Evolutionary conservation across 2,329 filamentous ascomycete genomes (phyloP), one percentile per base, ranked within the genome.

Genomic region (Diplocarpon rosae): DNA sequence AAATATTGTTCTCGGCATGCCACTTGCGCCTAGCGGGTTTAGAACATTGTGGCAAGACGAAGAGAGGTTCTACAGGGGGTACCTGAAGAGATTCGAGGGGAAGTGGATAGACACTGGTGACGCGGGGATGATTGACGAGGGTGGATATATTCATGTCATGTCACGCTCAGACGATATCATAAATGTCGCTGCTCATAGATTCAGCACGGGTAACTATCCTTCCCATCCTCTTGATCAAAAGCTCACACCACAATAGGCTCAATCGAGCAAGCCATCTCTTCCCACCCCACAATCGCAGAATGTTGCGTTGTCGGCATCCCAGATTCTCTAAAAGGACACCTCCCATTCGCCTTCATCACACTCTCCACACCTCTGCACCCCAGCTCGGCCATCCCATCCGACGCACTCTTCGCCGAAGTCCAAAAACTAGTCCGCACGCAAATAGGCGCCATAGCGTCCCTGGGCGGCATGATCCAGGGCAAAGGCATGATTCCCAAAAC

Each of bases 81-180:
- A 95, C 57, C 65, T 95, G 52, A 83, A 83, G 63, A 72, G 89
- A 12, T 96, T 95, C 59, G 57, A 75, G 5, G 86, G 87, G 0
- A 75, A 75, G 54, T 95, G 86, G 85, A 65, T 95, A 35, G 89
- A 96, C 60, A 95, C 89, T 0, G 90, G 89, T 2, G 89, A 96
- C 61, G 83, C 87, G 0, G 89, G 90, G 0, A 80, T 88, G 69
- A 78, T 95, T 46, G 89, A 95, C 59, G 63, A 73, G 12, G 80
- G 90, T 33, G 76, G 76, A 4, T 80, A 80, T 55, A 71, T 80
- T 33, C 72, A 75, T 52, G 75, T 81, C 53, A 79, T 80, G 76
- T 73, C 73, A 33, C 66, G 77, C 33, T 63, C 65, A 28, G 89
- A 95, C 66, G 89, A 95, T 62, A 83, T 95, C 48, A 88, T 95